Conservation (phyloP, 345 rosid genomes). For the Theobroma cacao region DNA sequence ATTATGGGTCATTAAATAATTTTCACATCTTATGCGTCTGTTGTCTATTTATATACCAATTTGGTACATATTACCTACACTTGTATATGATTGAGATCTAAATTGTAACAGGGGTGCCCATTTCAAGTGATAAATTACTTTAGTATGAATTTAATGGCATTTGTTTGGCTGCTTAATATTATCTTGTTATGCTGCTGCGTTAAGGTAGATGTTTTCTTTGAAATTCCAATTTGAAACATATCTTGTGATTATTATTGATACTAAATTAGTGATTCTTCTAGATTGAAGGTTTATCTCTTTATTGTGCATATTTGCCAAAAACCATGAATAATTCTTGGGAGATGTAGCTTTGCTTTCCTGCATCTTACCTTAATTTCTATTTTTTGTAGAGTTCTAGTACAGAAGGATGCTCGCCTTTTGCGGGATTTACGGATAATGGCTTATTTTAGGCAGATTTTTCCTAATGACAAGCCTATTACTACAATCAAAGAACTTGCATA, state of each 20-base stretch:
- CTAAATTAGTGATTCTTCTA: background rate
- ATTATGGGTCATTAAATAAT: background rate
- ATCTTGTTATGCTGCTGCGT: background rate
- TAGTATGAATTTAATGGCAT: background rate
- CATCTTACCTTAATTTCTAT: background rate
- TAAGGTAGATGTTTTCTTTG: background rate
- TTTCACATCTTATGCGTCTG: background rate
- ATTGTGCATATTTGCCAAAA: background rate
- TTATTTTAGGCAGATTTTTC: conserved; percentile 85
- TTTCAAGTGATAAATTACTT: background rate
- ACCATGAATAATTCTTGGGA: background rate
- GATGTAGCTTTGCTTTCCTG: conserved; percentile 9
- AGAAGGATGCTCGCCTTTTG: conserved; percentile 65
- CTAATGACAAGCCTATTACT: conserved; percentile 50
- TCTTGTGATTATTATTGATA: background rate
- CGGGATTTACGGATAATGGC: conserved; percentile 78
- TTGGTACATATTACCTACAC: background rate
- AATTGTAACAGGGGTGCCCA: background rate
- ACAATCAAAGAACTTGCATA: conserved; percentile 79
- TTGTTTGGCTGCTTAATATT: background rate
- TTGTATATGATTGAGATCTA: background rate
- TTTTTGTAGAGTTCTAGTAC: conserved; percentile 51
- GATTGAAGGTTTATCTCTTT: conserved; percentile 1
- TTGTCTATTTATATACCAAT: background rate
- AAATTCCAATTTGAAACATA: background rate